A percentile compares a stretch with the other conserved stretches of the same genome.
phyloP scores from a whole-genome alignment of 1,139 yeast species.

The Blastobotrys proliferans region DNA sequence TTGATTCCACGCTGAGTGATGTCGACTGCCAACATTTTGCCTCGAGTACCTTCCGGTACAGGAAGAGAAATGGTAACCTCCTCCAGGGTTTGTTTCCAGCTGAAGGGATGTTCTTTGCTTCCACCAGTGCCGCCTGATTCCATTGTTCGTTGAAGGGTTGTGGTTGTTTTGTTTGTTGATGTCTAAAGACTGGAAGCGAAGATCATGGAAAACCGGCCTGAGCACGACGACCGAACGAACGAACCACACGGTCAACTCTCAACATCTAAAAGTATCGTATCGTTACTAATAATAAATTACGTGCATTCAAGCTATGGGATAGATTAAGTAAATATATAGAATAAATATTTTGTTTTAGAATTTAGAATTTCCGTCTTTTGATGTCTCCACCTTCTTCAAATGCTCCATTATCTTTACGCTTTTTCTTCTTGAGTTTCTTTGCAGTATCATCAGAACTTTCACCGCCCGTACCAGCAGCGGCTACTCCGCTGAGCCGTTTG shows the following conservation, averaged over 20 bases:
- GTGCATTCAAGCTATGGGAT: not conserved
- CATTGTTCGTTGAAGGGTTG: not conserved
- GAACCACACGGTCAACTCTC: not conserved
- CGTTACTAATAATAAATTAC: not conserved
- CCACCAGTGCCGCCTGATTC: slow-evolving; percentile 11
- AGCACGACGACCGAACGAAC: too few relatives aligned
- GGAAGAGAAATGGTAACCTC: slow-evolving; percentile 39
- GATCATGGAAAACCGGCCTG: too few relatives aligned
- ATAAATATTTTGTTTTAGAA: too few relatives aligned
- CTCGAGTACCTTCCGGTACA: slow-evolving; percentile 36
- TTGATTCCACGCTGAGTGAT: slow-evolving; percentile 27
- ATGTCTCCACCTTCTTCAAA: too few relatives aligned
- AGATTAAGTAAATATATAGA: not conserved
- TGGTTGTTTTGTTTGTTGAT: not conserved
- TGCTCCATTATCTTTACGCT: too few relatives aligned
- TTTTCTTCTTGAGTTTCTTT: too few relatives aligned
- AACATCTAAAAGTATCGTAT: not conserved
- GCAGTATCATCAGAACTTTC: too few relatives aligned
- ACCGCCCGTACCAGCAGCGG: too few relatives aligned
- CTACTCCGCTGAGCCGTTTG: too few relatives aligned
- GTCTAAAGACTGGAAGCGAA: too few relatives aligned
- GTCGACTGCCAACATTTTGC: slow-evolving; percentile 33
- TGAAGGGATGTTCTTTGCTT: slow-evolving; percentile 27
- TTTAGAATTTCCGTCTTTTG: too few relatives aligned
- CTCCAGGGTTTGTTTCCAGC: slow-evolving; percentile 41